Evolutionary conservation across 352 stramenopile genomes (phyloP).

Genomic region (Pythium sp.): DNA sequence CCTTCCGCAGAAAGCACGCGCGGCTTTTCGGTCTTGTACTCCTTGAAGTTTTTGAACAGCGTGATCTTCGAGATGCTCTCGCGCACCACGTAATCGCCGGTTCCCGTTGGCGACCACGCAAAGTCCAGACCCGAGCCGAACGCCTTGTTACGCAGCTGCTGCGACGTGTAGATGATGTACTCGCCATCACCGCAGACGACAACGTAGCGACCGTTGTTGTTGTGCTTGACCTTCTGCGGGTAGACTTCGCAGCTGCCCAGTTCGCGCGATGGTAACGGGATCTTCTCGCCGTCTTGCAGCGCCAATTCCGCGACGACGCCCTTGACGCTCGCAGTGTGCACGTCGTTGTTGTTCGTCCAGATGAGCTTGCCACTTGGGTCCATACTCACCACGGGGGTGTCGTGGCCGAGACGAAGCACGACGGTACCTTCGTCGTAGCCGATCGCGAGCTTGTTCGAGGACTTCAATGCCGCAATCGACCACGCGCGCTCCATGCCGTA

Average conservation of each 20-base stretch:
- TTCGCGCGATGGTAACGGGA: conserved; percentile 86
- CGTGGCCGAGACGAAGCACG: conserved; percentile 96
- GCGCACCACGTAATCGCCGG: conserved; percentile 98
- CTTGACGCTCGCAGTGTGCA: conserved; percentile 94
- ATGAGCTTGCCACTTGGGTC: conserved; percentile 97
- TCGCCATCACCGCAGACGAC: conserved; percentile 98
- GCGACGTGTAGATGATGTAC: conserved; percentile 99
- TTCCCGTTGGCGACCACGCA: conserved; percentile 96
- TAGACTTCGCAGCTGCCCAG: conserved; percentile 98
- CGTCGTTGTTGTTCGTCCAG: conserved; percentile 98
- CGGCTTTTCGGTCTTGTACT: conserved; percentile 93
- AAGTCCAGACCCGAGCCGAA: conserved; percentile 98
- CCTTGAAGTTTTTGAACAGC: conserved; percentile 99
- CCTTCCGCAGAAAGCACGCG: conserved; percentile 93
- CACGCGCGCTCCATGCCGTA: conserved; percentile 99
- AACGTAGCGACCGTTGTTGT: conserved; percentile 99
- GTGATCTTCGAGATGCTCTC: conserved; percentile 96
- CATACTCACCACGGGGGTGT: conserved; percentile 98
- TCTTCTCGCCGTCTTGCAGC: conserved; percentile 87
- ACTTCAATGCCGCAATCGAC: conserved; percentile 86
- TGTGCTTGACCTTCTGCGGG: conserved; percentile 97
- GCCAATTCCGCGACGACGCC: conserved; percentile 74
- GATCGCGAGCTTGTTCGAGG: conserved; percentile 92
- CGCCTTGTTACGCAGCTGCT: conserved; percentile 93
- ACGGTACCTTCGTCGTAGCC: conserved; percentile 94